phyloP scores from a whole-genome alignment of 768 basidiomycete species.

The Pleurotus platypus region DNA sequence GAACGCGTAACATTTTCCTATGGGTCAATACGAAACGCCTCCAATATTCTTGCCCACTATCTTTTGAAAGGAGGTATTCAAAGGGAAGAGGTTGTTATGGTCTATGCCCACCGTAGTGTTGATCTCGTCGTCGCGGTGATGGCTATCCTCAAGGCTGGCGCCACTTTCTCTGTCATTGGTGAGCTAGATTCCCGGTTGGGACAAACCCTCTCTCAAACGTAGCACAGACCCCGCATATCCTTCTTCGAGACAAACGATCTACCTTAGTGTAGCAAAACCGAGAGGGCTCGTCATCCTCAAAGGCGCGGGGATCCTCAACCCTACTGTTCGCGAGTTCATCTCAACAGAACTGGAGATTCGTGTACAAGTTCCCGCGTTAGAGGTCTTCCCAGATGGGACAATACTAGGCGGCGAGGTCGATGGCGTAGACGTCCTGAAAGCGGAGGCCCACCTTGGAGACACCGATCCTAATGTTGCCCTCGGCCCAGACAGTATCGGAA shows the following conservation, averaged over 20 bases:
- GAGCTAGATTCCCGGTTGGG: constrained; percentile 20
- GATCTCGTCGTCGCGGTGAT: constrained; percentile 97
- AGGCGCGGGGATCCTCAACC: constrained; percentile 79
- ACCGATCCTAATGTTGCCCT: constrained; percentile 79
- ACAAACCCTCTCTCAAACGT: background rate
- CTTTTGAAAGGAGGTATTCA: constrained; percentile 82
- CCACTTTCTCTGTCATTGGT: constrained; percentile 97
- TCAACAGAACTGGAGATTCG: constrained; percentile 76
- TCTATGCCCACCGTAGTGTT: constrained; percentile 94
- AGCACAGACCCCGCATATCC: constrained; percentile 92
- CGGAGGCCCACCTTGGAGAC: constrained; percentile 50
- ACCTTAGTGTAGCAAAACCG: constrained; percentile 89
- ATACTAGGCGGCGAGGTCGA: constrained; percentile 59
- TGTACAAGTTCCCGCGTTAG: constrained; percentile 86
- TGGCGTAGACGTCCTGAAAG: constrained; percentile 64
- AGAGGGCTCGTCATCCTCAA: constrained; percentile 88
- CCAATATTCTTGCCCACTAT: constrained; percentile 88
- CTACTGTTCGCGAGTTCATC: constrained; percentile 83
- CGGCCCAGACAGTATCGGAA: constrained; percentile 95
- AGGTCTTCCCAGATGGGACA: constrained; percentile 60
- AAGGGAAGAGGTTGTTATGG: constrained; percentile 95
- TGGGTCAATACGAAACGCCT: constrained; percentile 73
- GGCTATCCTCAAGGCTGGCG: constrained; percentile 94
- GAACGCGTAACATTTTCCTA: constrained; percentile 70
- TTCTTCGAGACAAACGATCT: constrained; percentile 86